phyloP scores from a whole-genome alignment of 805 yeast genomes.

The Candida ponderosae region DNA sequence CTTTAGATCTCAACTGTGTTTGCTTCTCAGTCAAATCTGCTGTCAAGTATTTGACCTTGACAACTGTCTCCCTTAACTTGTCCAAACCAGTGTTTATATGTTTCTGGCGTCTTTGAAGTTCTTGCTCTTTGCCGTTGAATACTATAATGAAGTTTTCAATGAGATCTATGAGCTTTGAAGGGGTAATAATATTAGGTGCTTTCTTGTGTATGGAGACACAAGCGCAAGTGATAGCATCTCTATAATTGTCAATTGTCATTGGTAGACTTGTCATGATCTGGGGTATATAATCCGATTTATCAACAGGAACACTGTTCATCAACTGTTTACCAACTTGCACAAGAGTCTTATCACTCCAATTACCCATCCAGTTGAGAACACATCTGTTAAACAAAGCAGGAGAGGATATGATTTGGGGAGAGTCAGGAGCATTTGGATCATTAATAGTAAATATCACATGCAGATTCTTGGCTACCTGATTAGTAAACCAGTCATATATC shows the following conservation, averaged over 20 bases:
- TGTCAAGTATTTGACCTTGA: slow-evolving; percentile 59
- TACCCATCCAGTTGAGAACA: slow-evolving; percentile 83
- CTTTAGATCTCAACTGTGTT: slow-evolving; percentile 42
- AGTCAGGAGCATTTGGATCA: slow-evolving; percentile 30
- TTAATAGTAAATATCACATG: slow-evolving; percentile 79
- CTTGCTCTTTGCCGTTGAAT: slow-evolving; percentile 34
- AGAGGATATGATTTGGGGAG: slow-evolving; percentile 53
- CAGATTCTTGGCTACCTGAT: slow-evolving; percentile 57
- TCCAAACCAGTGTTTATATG: slow-evolving; percentile 71
- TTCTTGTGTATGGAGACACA: slow-evolving; percentile 38
- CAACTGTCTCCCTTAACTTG: slow-evolving; percentile 65
- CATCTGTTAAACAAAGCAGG: slow-evolving; percentile 90
- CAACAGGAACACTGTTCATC: slow-evolving; percentile 43
- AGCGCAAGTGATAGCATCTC: slow-evolving; percentile 40
- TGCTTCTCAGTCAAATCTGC: slow-evolving; percentile 46
- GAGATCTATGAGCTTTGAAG: slow-evolving; percentile 50
- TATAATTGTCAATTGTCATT: slow-evolving; percentile 15
- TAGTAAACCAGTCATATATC: slow-evolving; percentile 64
- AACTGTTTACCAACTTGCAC: slow-evolving; percentile 38
- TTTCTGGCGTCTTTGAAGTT: slow-evolving; percentile 57
- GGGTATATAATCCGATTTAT: slow-evolving; percentile 29
- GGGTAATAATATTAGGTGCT: slow-evolving; percentile 24
- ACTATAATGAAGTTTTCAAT: slow-evolving; percentile 34
- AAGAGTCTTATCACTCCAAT: slow-evolving; percentile 55
- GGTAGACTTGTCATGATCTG: slow-evolving; percentile 22